Conservation (phyloP, 768 basidiomycete species). For the Amanita rimosa region DNA sequence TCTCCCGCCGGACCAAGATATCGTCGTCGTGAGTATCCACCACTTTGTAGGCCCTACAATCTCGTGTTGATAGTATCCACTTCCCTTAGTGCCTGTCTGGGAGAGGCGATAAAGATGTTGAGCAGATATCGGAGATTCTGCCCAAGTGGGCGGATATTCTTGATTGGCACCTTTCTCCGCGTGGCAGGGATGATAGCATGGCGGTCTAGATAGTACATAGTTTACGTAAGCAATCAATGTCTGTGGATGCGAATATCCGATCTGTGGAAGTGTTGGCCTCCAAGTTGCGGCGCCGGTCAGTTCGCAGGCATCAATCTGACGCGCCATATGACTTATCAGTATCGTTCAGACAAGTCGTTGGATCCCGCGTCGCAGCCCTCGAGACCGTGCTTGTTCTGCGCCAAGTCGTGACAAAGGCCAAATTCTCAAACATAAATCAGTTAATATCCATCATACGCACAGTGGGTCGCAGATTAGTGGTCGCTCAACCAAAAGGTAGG, state of each 20-base stretch:
- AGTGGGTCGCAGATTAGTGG: slow-evolving; percentile 72
- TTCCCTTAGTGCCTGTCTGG: slow-evolving; percentile 74
- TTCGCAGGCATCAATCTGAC: slow-evolving; percentile 11
- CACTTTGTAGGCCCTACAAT: not conserved
- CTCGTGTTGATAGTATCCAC: not conserved
- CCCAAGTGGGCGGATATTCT: slow-evolving; percentile 93
- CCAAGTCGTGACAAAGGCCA: slow-evolving; percentile 80
- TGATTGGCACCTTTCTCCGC: slow-evolving; percentile 76
- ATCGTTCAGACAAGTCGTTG: slow-evolving; percentile 70
- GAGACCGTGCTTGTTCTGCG: slow-evolving; percentile 85
- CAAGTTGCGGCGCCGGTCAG: slow-evolving; percentile 63
- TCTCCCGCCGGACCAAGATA: slow-evolving; percentile 70
- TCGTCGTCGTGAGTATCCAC: slow-evolving; percentile 70
- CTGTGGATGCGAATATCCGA: slow-evolving; percentile 30
- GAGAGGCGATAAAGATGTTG: slow-evolving; percentile 96
- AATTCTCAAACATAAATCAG: slow-evolving; percentile 81
- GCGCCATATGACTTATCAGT: not conserved
- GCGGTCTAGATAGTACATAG: not conserved
- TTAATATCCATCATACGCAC: slow-evolving; percentile 67
- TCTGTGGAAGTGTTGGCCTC: slow-evolving; percentile 61
- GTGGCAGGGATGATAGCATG: slow-evolving; percentile 10
- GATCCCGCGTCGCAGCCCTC: slow-evolving; percentile 79
- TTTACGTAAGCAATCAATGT: not conserved
- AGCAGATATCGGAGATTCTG: slow-evolving; percentile 87
- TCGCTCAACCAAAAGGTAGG: slow-evolving; percentile 91